These are phyloP conservation scores for Hapsidospora chrysogenum DNA, from an alignment of 495 filamentous ascomycete species.

Conservation along the genomic window DNA sequence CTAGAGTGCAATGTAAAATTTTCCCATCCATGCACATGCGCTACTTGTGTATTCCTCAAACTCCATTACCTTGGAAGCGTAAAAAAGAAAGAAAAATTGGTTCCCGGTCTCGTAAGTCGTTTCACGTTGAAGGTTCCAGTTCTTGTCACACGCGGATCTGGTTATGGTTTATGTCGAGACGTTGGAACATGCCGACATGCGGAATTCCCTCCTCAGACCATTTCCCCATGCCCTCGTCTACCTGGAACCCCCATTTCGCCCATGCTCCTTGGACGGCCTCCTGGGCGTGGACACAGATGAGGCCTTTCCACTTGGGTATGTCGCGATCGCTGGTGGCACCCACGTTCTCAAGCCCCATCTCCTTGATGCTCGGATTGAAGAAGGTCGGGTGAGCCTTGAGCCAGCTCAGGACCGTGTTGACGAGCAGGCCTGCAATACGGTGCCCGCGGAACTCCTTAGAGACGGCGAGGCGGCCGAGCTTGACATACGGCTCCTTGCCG, in stretches of 20 bases:
- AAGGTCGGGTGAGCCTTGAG: slow-evolving; percentile 33
- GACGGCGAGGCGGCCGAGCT: slow-evolving; percentile 62
- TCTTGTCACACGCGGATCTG: background rate
- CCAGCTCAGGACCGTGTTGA: slow-evolving; percentile 46
- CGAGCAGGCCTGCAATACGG: slow-evolving; percentile 43
- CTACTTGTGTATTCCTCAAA: no score
- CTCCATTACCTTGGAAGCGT: no score
- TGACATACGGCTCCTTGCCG: slow-evolving; percentile 54
- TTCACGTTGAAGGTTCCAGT: background rate
- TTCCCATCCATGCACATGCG: no score
- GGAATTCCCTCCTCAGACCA: slow-evolving; percentile 78
- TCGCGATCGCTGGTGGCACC: slow-evolving; percentile 10
- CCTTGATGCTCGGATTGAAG: slow-evolving; percentile 28
- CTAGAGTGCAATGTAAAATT: no score
- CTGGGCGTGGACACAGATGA: slow-evolving; percentile 64
- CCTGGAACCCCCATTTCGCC: slow-evolving; percentile 46
- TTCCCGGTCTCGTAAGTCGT: no score
- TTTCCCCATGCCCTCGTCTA: slow-evolving; percentile 51
- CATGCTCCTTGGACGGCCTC: slow-evolving; percentile 41
- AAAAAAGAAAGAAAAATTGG: no score
- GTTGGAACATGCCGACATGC: slow-evolving; percentile 64
- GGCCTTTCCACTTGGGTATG: slow-evolving; percentile 42
- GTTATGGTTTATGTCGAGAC: slow-evolving; percentile 11
- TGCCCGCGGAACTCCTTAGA: slow-evolving; percentile 41
- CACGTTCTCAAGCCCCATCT: slow-evolving; percentile 24